Evolutionary conservation across 139 green algal genomes (phyloP).

Genomic region (Haematococcus lacustris): DNA sequence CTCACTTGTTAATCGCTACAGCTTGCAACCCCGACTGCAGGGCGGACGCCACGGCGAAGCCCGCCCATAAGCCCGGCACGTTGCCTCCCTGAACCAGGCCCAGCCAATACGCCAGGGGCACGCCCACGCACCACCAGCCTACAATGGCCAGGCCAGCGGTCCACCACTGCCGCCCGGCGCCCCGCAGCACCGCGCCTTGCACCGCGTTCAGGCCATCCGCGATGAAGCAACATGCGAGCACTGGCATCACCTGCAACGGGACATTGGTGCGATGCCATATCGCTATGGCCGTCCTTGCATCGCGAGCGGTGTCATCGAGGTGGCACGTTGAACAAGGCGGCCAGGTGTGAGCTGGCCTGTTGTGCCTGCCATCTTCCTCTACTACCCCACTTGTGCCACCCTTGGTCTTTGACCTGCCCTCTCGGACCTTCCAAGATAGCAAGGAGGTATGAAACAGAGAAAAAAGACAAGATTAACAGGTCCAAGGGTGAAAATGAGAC

Average conservation of each 20-base stretch:
- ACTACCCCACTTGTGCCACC: no score
- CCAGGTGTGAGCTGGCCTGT: no score
- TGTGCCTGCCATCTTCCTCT: no score
- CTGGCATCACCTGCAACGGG: slow-evolving; percentile 22
- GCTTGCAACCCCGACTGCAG: slow-evolving; percentile 25
- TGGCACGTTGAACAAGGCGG: no score
- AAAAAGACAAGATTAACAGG: no score
- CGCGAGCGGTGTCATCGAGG: no score
- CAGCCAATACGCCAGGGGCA: slow-evolving; percentile 30
- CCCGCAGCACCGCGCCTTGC: slow-evolving; percentile 29
- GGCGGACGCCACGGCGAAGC: slow-evolving; percentile 18
- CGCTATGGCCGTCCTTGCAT: no score
- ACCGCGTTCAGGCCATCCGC: slow-evolving; percentile 35
- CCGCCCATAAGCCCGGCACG: slow-evolving; percentile 23
- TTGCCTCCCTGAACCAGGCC: slow-evolving; percentile 15
- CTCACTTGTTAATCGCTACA: background rate
- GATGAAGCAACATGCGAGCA: slow-evolving; percentile 26
- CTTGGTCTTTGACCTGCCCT: no score
- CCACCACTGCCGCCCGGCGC: slow-evolving; percentile 28
- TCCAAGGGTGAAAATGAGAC: no score
- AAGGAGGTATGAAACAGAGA: no score
- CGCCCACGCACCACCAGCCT: slow-evolving; percentile 32
- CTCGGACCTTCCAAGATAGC: no score
- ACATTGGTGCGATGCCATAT: no score
- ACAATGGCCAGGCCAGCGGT: slow-evolving; percentile 25